A percentile compares a stretch with the other conserved stretches of the same genome.
Evolutionary conservation across 2,329 filamentous ascomycete species (phyloP).

Genomic region (Bipolaris zeicola): DNA sequence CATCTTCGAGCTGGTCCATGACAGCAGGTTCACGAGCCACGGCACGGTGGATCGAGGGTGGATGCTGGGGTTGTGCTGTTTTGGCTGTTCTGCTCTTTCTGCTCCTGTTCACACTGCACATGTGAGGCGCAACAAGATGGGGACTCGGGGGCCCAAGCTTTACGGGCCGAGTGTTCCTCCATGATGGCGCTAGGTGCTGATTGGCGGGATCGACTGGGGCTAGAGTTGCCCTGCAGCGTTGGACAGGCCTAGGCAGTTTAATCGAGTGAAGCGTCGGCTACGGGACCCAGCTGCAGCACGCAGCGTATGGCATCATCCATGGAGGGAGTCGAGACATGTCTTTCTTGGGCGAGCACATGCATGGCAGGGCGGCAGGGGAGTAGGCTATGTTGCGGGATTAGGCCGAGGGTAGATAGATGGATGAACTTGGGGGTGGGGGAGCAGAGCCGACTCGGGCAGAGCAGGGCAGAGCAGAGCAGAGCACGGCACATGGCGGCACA

Average conservation of each 20-base stretch:
- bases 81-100: background rate
- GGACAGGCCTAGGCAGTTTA: background rate
- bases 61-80: background rate
- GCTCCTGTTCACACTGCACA: conserved; percentile 7
- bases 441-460: too few species aligned
- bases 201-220: background rate
- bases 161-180: conserved; percentile 1
- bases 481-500: too few species aligned
- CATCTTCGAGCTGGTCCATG: conserved; percentile 42
- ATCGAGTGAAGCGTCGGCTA: conserved; percentile 3
- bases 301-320: background rate
- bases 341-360: too few species aligned
- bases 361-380: too few species aligned
- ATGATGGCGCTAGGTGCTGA: background rate
- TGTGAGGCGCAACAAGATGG: conserved; percentile 6
- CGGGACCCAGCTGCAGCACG: conserved; percentile 1
- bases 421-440: too few species aligned
- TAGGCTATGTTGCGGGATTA: too few species aligned
- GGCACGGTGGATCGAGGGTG: conserved; percentile 3
- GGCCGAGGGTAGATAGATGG: too few species aligned
- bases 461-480: too few species aligned
- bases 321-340: background rate
- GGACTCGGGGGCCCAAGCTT: background rate
- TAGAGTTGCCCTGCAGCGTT: conserved; percentile 10
- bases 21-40: background rate